A percentile compares a stretch with the other conserved stretches of the same genome.
Evolutionary conservation across 306 rosid genomes (phyloP).

Genomic region (Fagus sylvatica): DNA sequence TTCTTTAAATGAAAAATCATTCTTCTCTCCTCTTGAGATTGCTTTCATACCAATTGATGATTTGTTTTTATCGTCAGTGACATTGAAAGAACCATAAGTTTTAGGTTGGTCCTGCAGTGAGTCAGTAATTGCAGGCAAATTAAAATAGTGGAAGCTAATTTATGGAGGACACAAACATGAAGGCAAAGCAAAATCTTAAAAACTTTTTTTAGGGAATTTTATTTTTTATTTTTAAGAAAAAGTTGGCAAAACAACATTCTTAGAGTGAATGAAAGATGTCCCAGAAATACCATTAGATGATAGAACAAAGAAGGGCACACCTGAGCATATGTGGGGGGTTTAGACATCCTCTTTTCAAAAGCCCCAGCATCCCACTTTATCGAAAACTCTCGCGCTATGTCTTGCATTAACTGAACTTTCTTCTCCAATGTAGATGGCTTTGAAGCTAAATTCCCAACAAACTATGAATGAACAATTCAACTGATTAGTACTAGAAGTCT

Average conservation of each 20-base stretch:
- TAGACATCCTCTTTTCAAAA: slow-evolving; percentile 76
- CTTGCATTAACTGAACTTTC: slow-evolving; percentile 70
- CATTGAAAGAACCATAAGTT: slow-evolving; percentile 32
- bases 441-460: slow-evolving; percentile 66
- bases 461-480: slow-evolving; percentile 47
- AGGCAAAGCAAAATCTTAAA: slow-evolving; percentile 4
- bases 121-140: slow-evolving; percentile 20
- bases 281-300: slow-evolving; percentile 4
- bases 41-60: slow-evolving; percentile 36
- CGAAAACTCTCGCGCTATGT: slow-evolving; percentile 73
- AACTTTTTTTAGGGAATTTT: not conserved
- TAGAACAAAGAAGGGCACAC: slow-evolving; percentile 37
- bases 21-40: slow-evolving; percentile 39
- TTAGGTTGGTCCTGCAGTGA: slow-evolving; percentile 61
- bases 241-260: not conserved
- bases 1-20: slow-evolving; percentile 18
- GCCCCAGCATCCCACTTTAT: slow-evolving; percentile 82
- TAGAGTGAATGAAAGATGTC: not conserved
- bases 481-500: slow-evolving; percentile 36
- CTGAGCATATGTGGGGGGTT: slow-evolving; percentile 51
- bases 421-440: slow-evolving; percentile 71
- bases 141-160: slow-evolving; percentile 16
- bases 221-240: not conserved
- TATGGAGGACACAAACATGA: slow-evolving; percentile 4
- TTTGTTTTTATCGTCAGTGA: slow-evolving; percentile 27